Percentiles rank a stretch among this genome's conserved stretches.
phyloP scores from a whole-genome alignment of 2,329 filamentous ascomycete species.

The Exophiala mesophila region DNA sequence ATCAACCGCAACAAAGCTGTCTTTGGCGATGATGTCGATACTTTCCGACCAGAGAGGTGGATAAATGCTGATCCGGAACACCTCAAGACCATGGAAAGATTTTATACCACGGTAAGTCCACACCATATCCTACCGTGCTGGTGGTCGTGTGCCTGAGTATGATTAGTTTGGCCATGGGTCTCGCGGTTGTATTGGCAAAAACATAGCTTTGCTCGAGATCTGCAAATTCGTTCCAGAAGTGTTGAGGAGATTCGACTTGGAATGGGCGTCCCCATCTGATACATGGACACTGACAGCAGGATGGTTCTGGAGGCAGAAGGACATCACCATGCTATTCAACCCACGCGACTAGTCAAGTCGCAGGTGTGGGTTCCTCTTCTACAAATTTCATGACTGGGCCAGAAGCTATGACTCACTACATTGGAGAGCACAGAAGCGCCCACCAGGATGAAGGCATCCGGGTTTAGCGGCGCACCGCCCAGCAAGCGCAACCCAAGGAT shows the following conservation, averaged over 20 bases:
- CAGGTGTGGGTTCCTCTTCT: too few species aligned
- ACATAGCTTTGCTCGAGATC: conserved; percentile 23
- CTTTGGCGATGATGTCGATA: conserved; percentile 36
- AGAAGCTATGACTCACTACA: too few species aligned
- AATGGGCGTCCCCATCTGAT: background rate
- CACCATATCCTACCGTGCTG: too few species aligned
- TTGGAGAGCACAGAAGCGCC: too few species aligned
- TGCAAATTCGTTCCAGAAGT: conserved; percentile 21
- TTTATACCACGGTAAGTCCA: background rate
- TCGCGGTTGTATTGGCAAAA: conserved; percentile 34
- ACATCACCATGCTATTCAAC: background rate
- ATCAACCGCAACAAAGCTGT: conserved; percentile 37
- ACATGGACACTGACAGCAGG: background rate
- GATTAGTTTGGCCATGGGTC: conserved; percentile 46
- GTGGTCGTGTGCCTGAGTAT: background rate
- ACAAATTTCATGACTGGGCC: too few species aligned
- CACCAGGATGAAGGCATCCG: too few species aligned
- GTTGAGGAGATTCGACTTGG: conserved; percentile 1
- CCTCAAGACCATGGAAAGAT: conserved; percentile 30
- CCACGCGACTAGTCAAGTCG: too few species aligned
- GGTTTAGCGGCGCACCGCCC: too few species aligned
- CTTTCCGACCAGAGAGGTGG: conserved; percentile 44
- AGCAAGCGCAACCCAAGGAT: too few species aligned
- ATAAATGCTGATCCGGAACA: conserved; percentile 29
- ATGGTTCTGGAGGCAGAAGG: background rate